These are phyloP conservation scores for Escallonia rubra DNA, from an alignment of 129 eudicot species.

Conservation along the genomic window DNA sequence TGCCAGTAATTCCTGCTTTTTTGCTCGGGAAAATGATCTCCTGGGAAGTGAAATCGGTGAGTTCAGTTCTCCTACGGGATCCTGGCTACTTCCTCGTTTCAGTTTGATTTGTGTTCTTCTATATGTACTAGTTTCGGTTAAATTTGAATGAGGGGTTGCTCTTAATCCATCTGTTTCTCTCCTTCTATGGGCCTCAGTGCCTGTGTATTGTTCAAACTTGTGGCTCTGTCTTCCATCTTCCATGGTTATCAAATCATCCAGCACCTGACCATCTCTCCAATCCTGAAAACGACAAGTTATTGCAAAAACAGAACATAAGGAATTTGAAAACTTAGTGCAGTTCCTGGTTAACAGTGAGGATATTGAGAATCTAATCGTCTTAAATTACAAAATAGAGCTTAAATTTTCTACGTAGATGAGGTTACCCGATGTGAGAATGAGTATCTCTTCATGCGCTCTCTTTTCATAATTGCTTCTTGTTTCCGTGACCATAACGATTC, in stretches of 20 bases:
- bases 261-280: conserved; percentile 31
- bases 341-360: too few relatives aligned
- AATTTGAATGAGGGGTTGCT: conserved; percentile 10
- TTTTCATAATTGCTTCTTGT: conserved; percentile 35
- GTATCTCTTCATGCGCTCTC: conserved; percentile 58
- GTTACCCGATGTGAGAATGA: conserved; percentile 59
- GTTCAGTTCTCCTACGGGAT: conserved; percentile 27
- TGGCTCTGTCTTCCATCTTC: conserved; percentile 26
- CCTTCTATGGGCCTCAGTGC: conserved; percentile 9
- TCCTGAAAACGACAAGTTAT: conserved; percentile 23
- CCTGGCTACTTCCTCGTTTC: conserved; percentile 29
- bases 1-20: conserved; percentile 30
- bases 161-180: conserved; percentile 21
- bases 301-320: too few relatives aligned
- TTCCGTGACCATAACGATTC: conserved; percentile 29
- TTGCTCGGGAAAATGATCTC: conserved; percentile 37
- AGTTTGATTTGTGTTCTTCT: not conserved
- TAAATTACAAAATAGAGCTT: not conserved
- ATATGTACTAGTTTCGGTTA: conserved; percentile 5
- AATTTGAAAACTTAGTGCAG: too few relatives aligned
- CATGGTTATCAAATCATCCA: conserved; percentile 24
- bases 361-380: too few relatives aligned
- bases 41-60: conserved; percentile 54
- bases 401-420: not conserved
- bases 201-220: conserved; percentile 24